phyloP scores from a whole-genome alignment of 2,329 filamentous ascomycete genomes.

The Hirsutella minnesotensis region DNA sequence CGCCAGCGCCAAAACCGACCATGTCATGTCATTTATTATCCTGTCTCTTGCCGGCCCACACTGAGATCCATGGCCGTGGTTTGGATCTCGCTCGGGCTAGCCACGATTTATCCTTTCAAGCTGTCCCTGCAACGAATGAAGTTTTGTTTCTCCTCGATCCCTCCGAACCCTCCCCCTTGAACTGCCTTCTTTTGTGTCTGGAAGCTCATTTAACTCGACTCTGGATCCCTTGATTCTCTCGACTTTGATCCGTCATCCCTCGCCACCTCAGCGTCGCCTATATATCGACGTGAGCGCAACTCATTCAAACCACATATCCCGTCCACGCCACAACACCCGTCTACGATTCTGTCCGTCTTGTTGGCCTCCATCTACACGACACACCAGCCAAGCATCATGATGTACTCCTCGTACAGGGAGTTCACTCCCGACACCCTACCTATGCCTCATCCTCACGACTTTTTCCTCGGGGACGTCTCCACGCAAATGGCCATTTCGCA shows the following conservation, averaged over 20 bases:
- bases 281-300: neutral
- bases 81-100: slow-evolving; percentile 17
- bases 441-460: slow-evolving; percentile 19
- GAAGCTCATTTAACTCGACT: slow-evolving; percentile 17
- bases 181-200: slow-evolving; percentile 8
- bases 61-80: slow-evolving; percentile 19
- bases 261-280: neutral
- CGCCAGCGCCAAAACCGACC: slow-evolving; percentile 7
- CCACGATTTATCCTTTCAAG: slow-evolving; percentile 22
- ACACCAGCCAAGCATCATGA: slow-evolving; percentile 10
- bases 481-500: slow-evolving; percentile 38
- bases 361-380: neutral
- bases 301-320: neutral
- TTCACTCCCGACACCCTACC: slow-evolving; percentile 15
- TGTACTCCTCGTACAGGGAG: slow-evolving; percentile 16
- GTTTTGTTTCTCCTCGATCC: slow-evolving; percentile 20
- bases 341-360: neutral
- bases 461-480: slow-evolving; percentile 37
- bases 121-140: slow-evolving; percentile 15
- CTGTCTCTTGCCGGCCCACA: slow-evolving; percentile 21
- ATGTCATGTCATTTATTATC: slow-evolving; percentile 12
- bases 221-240: slow-evolving; percentile 6
- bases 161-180: slow-evolving; percentile 12
- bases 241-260: neutral
- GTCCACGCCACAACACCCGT: neutral